Conservation (phyloP, 2,329 filamentous ascomycete species). For the Penicillium sp. region DNA sequence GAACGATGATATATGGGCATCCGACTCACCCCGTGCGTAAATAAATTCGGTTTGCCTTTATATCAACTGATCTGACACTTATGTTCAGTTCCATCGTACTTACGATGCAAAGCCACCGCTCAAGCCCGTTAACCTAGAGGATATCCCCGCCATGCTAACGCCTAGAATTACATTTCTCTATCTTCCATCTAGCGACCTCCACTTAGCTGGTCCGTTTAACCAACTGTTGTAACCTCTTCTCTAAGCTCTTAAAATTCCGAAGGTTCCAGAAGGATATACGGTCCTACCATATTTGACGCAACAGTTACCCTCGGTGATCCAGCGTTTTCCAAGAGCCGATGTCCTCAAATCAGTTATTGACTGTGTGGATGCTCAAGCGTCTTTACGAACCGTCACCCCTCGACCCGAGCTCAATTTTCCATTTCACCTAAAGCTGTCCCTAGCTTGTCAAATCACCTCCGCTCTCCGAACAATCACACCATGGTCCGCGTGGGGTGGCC, state of each 20-base stretch:
- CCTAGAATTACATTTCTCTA: conserved; percentile 21
- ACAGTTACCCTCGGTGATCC: conserved; percentile 18
- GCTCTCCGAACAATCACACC: conserved; percentile 23
- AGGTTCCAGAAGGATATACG: background rate
- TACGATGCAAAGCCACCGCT: conserved; percentile 3
- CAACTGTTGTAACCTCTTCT: conserved; percentile 17
- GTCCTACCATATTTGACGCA: conserved; percentile 19
- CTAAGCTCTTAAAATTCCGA: conserved; percentile 11
- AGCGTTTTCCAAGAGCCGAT: conserved; percentile 14
- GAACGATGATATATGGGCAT: conserved; percentile 3
- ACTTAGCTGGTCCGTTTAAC: conserved; percentile 19
- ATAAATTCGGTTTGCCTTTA: background rate
- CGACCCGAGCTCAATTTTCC: conserved; percentile 17
- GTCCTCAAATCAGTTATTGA: conserved; percentile 8
- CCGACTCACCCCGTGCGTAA: conserved; percentile 6
- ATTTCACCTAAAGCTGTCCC: conserved; percentile 22
- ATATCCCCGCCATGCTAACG: conserved; percentile 11
- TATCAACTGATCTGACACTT: background rate
- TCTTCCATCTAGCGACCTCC: conserved; percentile 12
- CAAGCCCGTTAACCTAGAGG: background rate
- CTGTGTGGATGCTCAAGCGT: conserved; percentile 22
- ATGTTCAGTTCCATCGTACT: background rate
- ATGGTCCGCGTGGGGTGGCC: conserved; percentile 16
- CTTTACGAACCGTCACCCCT: conserved; percentile 21
- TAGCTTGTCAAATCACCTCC: conserved; percentile 26